Conservation (phyloP, 2,329 filamentous ascomycete genomes). For the Ceratocystis huliohia region DNA sequence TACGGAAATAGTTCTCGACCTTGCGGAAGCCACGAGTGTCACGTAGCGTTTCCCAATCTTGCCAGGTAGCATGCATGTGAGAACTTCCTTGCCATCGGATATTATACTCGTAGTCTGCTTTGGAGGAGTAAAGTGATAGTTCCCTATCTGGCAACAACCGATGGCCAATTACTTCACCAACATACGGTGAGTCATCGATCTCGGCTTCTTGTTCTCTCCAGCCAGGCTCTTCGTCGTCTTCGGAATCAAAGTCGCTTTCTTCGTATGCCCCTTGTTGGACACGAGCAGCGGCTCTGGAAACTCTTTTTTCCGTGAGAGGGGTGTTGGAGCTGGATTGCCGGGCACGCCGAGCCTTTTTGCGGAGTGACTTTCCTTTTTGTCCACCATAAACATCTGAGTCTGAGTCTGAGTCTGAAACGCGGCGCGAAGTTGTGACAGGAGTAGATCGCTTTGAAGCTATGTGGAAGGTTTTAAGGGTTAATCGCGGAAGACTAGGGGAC, state of each 20-base stretch:
- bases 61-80: constrained; percentile 93
- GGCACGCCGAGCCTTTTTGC: constrained; percentile 67
- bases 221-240: constrained; percentile 43
- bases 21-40: constrained; percentile 75
- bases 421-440: constrained; percentile 31
- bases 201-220: constrained; percentile 53
- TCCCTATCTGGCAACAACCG: constrained; percentile 57
- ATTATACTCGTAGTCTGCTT: constrained; percentile 75
- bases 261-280: constrained; percentile 50
- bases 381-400: constrained; percentile 71
- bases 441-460: constrained; percentile 50
- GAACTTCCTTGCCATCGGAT: constrained; percentile 98
- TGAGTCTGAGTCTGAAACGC: constrained; percentile 52
- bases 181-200: constrained; percentile 69
- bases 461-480: constrained; percentile 12
- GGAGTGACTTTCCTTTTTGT: constrained; percentile 52
- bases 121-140: constrained; percentile 42
- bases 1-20: constrained; percentile 89
- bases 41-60: constrained; percentile 60
- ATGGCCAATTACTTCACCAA: constrained; percentile 85
- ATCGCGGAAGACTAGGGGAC: constrained; percentile 20
- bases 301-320: constrained; percentile 68
- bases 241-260: constrained; percentile 53
- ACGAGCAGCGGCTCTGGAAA: constrained; percentile 78
- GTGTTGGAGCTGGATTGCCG: constrained; percentile 55